Percentiles rank a stretch among this genome's conserved stretches.
These are phyloP conservation scores for Gautieria morchelliformis DNA, from an alignment of 768 basidiomycete species.

Conservation along the genomic window DNA sequence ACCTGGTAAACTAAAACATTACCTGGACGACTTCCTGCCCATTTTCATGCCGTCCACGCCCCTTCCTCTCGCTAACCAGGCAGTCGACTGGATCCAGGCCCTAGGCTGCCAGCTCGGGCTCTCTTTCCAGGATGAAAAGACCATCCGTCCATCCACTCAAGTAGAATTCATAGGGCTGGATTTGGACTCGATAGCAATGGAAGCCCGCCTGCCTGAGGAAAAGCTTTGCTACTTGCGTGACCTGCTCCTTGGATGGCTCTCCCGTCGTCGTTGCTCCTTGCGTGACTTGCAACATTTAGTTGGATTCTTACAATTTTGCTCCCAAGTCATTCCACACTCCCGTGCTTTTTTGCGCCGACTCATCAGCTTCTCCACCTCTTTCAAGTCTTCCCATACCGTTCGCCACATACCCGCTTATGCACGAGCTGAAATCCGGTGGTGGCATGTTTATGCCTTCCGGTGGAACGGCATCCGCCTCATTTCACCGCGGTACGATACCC, in stretches of 20 bases:
- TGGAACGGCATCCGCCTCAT: constrained; percentile 23
- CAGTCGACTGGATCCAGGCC: constrained; percentile 22
- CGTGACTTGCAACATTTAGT: constrained; percentile 23
- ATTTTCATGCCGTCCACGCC: constrained; percentile 1
- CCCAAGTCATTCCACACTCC: constrained; percentile 25
- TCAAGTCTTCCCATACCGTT: constrained; percentile 13
- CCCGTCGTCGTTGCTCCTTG: constrained; percentile 14
- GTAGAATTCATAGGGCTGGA: constrained; percentile 16
- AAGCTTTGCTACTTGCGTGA: constrained; percentile 19
- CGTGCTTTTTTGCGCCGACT: constrained; percentile 21
- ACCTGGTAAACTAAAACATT: neutral
- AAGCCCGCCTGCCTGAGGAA: constrained; percentile 23
- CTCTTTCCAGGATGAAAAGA: constrained; percentile 22
- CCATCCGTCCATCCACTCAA: constrained; percentile 9
- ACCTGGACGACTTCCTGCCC: constrained; percentile 25
- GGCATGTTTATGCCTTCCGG: constrained; percentile 15
- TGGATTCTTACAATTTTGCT: constrained; percentile 26
- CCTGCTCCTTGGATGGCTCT: constrained; percentile 16
- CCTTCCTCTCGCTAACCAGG: constrained; percentile 5
- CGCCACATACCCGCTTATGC: constrained; percentile 18
- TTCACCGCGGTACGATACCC: neutral
- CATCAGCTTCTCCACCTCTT: constrained; percentile 21
- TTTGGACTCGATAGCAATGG: constrained; percentile 18
- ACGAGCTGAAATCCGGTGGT: constrained; percentile 24
- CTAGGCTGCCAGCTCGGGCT: constrained; percentile 23